Base-by-base conservation (phyloP, 352 stramenopile species). In the Phytophthora cactorum region DNA sequence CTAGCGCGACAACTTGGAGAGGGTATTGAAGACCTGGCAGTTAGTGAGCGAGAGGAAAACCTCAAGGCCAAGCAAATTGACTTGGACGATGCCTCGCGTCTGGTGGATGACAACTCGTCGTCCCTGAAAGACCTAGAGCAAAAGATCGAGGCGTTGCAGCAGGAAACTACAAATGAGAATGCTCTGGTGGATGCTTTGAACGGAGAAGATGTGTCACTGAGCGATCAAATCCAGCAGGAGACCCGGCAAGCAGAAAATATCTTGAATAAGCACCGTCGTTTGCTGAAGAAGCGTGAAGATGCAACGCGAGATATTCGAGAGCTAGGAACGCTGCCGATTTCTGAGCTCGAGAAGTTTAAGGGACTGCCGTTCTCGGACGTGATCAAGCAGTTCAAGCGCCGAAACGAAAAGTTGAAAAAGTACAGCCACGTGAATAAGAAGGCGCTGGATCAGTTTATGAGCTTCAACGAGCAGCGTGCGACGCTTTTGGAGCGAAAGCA, bases 371-470 rank as follows among this genome's bases (percentile, higher is more conserved):
- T 97, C 52, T 79, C 88, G 25, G 89, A 97, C 2, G 87, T 99
- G 34, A 98, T 99, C 71, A 96, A 96, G 56, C 79, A 93, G 52
- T 92, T 99, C 67, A 97, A 98, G 46, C 86, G 88, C 25, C 91
- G 93, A 67, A 99, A 97, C 59, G 97, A 98, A 38, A 93, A 98
- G 55, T 78, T 99, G 45, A 98, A 99, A 71, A 97, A 98, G 60
- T 99, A 98, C 72, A 96, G 82, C 59, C 97, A 99, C 70, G 98
- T 99, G 32, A 99, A 99, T 88, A 99, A 99, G 71, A 99, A 99
- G 81, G 98, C 98, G 0, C 91, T 99, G 49, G 97, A 99, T 74
- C 98, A 99, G 76, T 99, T 98, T 71, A 89, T 99, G 38, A 99
- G 93, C 70, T 99, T 99, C 75, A 98, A 89, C 52, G 97, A 99